phyloP scores from a whole-genome alignment of 768 basidiomycete species.

The Lactarius sanguifluus region DNA sequence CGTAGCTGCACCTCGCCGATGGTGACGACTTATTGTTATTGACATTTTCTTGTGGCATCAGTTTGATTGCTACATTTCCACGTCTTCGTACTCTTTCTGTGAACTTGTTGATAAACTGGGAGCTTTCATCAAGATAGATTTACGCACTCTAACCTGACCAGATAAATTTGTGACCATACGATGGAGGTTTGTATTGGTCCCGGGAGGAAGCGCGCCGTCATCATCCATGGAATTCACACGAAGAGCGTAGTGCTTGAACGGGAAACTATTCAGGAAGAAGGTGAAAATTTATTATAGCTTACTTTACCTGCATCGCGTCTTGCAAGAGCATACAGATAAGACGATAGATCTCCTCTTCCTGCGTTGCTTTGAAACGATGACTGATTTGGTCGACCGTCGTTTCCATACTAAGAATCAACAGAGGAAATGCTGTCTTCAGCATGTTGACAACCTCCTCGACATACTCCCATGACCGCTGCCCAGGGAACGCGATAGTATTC shows the following conservation, averaged over 20 bases:
- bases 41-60: too few relatives aligned
- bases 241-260: conserved; percentile 59
- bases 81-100: conserved; percentile 87
- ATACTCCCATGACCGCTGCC: conserved; percentile 80
- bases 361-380: conserved; percentile 80
- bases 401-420: conserved; percentile 93
- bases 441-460: conserved; percentile 93
- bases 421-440: conserved; percentile 93
- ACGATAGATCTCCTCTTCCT: conserved; percentile 94
- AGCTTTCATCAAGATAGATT: neutral
- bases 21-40: too few relatives aligned
- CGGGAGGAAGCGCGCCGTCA: conserved; percentile 58
- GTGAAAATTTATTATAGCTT: neutral
- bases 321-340: conserved; percentile 83
- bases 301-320: conserved; percentile 76
- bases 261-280: neutral
- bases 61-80: too few relatives aligned
- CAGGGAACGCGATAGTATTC: conserved; percentile 35
- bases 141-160: conserved; percentile 55
- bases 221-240: conserved; percentile 68
- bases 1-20: too few relatives aligned
- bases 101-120: conserved; percentile 10
- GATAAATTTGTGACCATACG: conserved; percentile 64
- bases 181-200: conserved; percentile 54
- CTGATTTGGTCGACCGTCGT: conserved; percentile 95